A percentile compares a stretch with the other conserved stretches of the same genome.
Conservation (phyloP, 164 flowering plant species). For the Vitis vinifera region DNA sequence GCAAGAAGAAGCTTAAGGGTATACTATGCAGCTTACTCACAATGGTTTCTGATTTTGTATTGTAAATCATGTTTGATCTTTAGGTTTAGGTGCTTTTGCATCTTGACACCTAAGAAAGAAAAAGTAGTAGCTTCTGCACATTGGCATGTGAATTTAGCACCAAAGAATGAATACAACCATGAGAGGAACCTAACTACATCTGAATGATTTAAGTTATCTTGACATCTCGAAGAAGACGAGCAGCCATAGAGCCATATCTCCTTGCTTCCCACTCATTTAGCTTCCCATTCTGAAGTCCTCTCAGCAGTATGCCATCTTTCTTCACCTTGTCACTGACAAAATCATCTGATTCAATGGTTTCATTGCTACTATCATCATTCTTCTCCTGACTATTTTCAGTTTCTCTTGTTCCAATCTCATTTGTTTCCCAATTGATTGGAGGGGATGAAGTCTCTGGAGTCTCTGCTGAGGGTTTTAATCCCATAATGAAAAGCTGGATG, state of each 20-base stretch:
- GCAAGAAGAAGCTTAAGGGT: too few relatives aligned
- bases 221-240: constrained; percentile 78
- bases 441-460: constrained; percentile 1
- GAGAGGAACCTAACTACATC: not conserved
- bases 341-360: constrained; percentile 20
- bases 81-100: too few relatives aligned
- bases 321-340: constrained; percentile 13
- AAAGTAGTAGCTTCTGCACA: too few relatives aligned
- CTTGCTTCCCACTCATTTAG: constrained; percentile 79
- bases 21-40: too few relatives aligned
- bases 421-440: constrained; percentile 13
- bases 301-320: constrained; percentile 17
- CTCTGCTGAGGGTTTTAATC: constrained; percentile 35
- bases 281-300: constrained; percentile 20
- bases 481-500: constrained; percentile 83
- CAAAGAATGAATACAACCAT: too few relatives aligned
- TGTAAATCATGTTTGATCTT: too few relatives aligned
- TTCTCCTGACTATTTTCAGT: constrained; percentile 13
- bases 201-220: constrained; percentile 43
- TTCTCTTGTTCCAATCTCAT: constrained; percentile 15
- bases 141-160: too few relatives aligned
- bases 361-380: constrained; percentile 12
- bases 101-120: too few relatives aligned
- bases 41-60: too few relatives aligned
- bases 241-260: constrained; percentile 90